Percentiles rank a stretch among this genome's conserved stretches.
Conservation (phyloP, 2,329 filamentous ascomycete genomes). For the Fusarium mexicanum region DNA sequence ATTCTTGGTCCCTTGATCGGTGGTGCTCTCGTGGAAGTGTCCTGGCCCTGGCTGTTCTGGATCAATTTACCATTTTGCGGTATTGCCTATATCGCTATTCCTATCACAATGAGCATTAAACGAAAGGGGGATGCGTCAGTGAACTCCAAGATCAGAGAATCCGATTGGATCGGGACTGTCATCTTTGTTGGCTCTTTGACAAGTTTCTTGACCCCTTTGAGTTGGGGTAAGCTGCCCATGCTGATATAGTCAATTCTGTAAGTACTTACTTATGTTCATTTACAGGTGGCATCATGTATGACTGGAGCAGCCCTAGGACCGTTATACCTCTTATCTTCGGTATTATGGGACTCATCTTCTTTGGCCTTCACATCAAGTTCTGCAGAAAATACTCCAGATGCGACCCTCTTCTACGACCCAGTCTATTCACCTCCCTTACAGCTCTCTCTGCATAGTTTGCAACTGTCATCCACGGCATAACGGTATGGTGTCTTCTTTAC, state of each 20-base stretch:
- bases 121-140: constrained; percentile 19
- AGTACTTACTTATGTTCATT: constrained; percentile 5
- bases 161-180: constrained; percentile 71
- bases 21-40: constrained; percentile 62
- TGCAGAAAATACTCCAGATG: constrained; percentile 33
- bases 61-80: constrained; percentile 67
- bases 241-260: not conserved
- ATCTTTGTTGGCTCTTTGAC: constrained; percentile 69
- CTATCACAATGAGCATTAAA: constrained; percentile 32
- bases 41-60: constrained; percentile 73
- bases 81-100: constrained; percentile 31
- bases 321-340: constrained; percentile 70
- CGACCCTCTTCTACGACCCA: constrained; percentile 37
- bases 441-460: constrained; percentile 36
- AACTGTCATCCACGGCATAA: constrained; percentile 37
- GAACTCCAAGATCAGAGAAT: constrained; percentile 40
- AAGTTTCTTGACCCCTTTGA: constrained; percentile 45
- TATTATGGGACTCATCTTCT: constrained; percentile 48
- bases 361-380: constrained; percentile 34
- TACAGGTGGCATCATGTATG: constrained; percentile 69
- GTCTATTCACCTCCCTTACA: constrained; percentile 37
- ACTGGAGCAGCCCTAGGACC: constrained; percentile 70
- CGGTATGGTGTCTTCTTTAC: constrained; percentile 36
- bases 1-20: constrained; percentile 53
- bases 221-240: constrained; percentile 27